Base-by-base conservation (phyloP, 2,329 filamentous ascomycete genomes). In the Blastomyces emzantsi region DNA sequence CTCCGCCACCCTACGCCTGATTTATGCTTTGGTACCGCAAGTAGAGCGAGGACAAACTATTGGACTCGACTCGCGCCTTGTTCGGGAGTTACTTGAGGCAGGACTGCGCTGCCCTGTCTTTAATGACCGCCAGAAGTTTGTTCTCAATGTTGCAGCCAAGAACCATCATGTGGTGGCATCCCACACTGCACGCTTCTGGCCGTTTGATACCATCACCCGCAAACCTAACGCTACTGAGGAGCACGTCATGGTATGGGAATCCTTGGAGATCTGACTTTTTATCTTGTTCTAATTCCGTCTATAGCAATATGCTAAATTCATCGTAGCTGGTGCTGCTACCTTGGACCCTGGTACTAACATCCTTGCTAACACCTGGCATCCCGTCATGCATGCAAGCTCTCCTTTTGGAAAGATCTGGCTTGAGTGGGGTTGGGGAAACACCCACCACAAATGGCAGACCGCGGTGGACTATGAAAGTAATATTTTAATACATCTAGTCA, bases 21-120 rank as follows among this genome's bases (percentile, higher is more conserved):
- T 68, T 13, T 82, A 81, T 62, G 87, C 91, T 69, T 82, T 93
- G 71, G 84, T 84, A 67, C 88, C 89, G 67, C 80, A 84, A 55
- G 77, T 88, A 60, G 79, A 85, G 77, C 69, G 67, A 45, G 63
- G 65, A 7, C 69, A 70, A 25, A 72, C 70, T 2, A 72, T 79
- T 60, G 77, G 77, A 3, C 71, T 80, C 54, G 74, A 77, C 61
- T 66, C 70, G 47, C 74, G 72, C 56, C 68, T 80, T 19, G 62
- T 79, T 22, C 62, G 68, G 19, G 76, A 79, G 58, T 69, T 80
- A 17, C 68, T 79, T 33, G 70, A 72, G 25, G 74, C 76, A 6
- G 77, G 77, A 11, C 66, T 79, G 5, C 72, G 72, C 9, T 79
- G 77, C 59, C 76, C 77, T 43, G 74, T 70, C 1, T 80, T 80